Percentiles rank a stretch among this genome's conserved stretches.
These are phyloP conservation scores for Microbotryomycetes sp. DNA, from an alignment of 1,284 basidiomycete genomes.

Conservation along the genomic window DNA sequence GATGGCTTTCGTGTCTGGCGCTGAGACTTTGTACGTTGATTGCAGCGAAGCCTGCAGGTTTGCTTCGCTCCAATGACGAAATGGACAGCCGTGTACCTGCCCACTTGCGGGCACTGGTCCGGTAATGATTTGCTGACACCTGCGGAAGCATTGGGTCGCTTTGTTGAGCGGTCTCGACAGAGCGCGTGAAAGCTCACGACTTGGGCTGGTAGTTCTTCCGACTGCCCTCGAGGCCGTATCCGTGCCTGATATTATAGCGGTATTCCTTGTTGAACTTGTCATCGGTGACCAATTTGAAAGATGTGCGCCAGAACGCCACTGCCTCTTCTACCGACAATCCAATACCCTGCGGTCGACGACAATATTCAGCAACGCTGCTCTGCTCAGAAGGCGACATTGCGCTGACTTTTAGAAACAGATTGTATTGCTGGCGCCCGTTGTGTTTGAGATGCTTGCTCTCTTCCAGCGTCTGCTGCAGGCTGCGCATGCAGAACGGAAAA, in stretches of 20 bases:
- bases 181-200: slow-evolving; percentile 50
- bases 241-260: slow-evolving; percentile 94
- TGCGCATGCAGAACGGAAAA: slow-evolving; percentile 94
- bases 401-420: slow-evolving; percentile 84
- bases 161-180: background rate
- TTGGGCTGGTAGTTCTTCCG: slow-evolving; percentile 90
- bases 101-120: slow-evolving; percentile 63
- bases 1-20: slow-evolving; percentile 78
- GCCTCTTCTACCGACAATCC: slow-evolving; percentile 94
- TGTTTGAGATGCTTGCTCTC: slow-evolving; percentile 85
- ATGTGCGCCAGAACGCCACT: slow-evolving; percentile 83
- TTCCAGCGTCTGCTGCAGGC: slow-evolving; percentile 71
- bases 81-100: slow-evolving; percentile 88
- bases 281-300: slow-evolving; percentile 68
- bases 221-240: slow-evolving; percentile 88
- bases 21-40: slow-evolving; percentile 60
- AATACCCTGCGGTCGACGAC: slow-evolving; percentile 55
- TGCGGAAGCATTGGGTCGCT: slow-evolving; percentile 38
- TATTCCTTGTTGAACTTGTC: slow-evolving; percentile 99
- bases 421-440: slow-evolving; percentile 84
- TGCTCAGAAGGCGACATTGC: slow-evolving; percentile 1
- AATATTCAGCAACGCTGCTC: slow-evolving; percentile 1
- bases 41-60: slow-evolving; percentile 74
- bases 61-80: slow-evolving; percentile 78
- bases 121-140: slow-evolving; percentile 84